These are phyloP conservation scores for Tolypocladium endophyticum DNA, from an alignment of 2,329 filamentous ascomycete genomes.

Conservation along the genomic window DNA sequence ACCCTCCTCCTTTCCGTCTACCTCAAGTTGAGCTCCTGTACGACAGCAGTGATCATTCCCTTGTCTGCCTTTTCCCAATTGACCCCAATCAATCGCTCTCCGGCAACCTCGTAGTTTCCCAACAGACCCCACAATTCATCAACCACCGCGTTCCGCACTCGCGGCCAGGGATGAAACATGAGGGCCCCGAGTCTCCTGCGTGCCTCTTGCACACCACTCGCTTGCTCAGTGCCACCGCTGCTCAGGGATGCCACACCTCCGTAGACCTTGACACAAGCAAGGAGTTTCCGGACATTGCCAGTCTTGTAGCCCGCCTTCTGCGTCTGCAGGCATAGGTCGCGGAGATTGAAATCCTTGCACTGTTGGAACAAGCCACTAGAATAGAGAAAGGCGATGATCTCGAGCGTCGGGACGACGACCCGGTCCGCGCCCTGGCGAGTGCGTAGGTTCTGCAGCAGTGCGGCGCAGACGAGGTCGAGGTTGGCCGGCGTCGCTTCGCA, in stretches of 20 bases:
- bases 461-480: slow-evolving; percentile 33
- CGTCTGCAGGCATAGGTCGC: slow-evolving; percentile 55
- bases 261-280: slow-evolving; percentile 73
- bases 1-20: background rate
- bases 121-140: slow-evolving; percentile 48
- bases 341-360: slow-evolving; percentile 29
- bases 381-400: slow-evolving; percentile 68
- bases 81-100: slow-evolving; percentile 33
- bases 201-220: slow-evolving; percentile 34
- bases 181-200: slow-evolving; percentile 61
- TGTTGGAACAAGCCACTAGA: slow-evolving; percentile 43
- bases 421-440: slow-evolving; percentile 52
- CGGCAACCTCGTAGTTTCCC: slow-evolving; percentile 16
- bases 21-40: slow-evolving; percentile 23
- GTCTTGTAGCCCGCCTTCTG: slow-evolving; percentile 79
- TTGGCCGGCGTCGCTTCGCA: slow-evolving; percentile 30
- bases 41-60: slow-evolving; percentile 28
- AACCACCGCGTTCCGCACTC: slow-evolving; percentile 49
- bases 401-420: slow-evolving; percentile 63
- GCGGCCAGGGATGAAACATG: slow-evolving; percentile 73
- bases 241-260: slow-evolving; percentile 45
- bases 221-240: slow-evolving; percentile 9
- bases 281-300: slow-evolving; percentile 69
- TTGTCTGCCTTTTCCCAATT: slow-evolving; percentile 50
- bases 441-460: slow-evolving; percentile 44